Evolutionary conservation across 495 filamentous ascomycete species (phyloP).

Genomic region (Glutinoglossum americanum): DNA sequence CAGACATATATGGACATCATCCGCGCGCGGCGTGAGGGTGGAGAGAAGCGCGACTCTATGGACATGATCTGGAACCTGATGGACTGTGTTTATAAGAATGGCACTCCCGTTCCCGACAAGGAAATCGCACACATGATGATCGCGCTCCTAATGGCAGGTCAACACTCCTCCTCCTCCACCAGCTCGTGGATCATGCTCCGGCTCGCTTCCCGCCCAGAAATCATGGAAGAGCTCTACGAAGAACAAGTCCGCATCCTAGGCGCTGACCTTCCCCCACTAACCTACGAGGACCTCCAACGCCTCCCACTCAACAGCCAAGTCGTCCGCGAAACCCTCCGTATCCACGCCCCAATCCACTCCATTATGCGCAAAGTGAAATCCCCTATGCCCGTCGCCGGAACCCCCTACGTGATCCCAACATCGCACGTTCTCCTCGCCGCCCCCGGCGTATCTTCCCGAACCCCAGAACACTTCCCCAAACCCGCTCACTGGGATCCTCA

Average conservation of each 20-base stretch:
- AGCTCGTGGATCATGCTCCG: slow-evolving; percentile 38
- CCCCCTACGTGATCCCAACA: slow-evolving; percentile 25
- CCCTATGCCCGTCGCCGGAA: slow-evolving; percentile 29
- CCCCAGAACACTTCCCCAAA: slow-evolving; percentile 57
- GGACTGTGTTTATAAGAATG: slow-evolving; percentile 40
- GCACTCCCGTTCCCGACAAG: slow-evolving; percentile 33
- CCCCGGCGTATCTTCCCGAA: slow-evolving; percentile 40
- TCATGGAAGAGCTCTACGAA: slow-evolving; percentile 34
- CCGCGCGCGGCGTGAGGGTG: slow-evolving; percentile 25
- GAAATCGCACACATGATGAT: slow-evolving; percentile 52
- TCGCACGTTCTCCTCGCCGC: slow-evolving; percentile 27
- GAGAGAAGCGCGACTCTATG: slow-evolving; percentile 28
- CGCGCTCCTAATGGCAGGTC: slow-evolving; percentile 41
- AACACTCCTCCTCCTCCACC: slow-evolving; percentile 39
- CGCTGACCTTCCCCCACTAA: slow-evolving; percentile 27
- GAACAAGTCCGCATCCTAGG: slow-evolving; percentile 32
- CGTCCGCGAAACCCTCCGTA: slow-evolving; percentile 38
- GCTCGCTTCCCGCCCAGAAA: slow-evolving; percentile 31
- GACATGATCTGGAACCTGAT: slow-evolving; percentile 54
- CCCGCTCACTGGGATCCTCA: slow-evolving; percentile 67
- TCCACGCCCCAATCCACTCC: slow-evolving; percentile 42
- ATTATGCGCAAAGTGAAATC: slow-evolving; percentile 40
- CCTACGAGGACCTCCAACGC: slow-evolving; percentile 29
- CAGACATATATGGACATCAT: slow-evolving; percentile 39
- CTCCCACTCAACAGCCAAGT: slow-evolving; percentile 34